These are phyloP conservation scores for Xylariaceae sp. DNA, from an alignment of 2,329 filamentous ascomycete genomes.

Conservation along the genomic window DNA sequence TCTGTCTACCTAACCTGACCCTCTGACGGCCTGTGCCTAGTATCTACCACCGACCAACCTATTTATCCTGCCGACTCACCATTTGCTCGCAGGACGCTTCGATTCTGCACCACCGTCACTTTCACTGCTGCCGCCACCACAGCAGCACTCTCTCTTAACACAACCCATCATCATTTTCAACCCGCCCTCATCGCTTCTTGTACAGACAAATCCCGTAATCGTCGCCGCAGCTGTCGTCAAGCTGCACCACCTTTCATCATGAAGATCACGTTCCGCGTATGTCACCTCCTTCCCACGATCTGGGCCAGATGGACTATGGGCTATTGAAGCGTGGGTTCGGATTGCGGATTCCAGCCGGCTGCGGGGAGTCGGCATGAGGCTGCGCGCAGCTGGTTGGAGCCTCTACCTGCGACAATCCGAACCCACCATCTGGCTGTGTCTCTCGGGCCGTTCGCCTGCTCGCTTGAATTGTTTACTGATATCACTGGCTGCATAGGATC, in stretches of 20 bases:
- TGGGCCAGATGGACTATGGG: not conserved
- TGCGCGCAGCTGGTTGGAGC: slow-evolving; percentile 18
- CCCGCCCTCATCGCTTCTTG: slow-evolving; percentile 2
- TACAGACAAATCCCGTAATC: not conserved
- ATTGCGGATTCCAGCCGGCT: slow-evolving; percentile 1
- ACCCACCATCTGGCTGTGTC: slow-evolving; percentile 7
- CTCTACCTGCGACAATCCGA: slow-evolving; percentile 15
- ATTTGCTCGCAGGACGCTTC: slow-evolving; percentile 8
- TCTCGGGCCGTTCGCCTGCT: not conserved
- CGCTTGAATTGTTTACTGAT: slow-evolving; percentile 4
- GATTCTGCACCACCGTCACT: slow-evolving; percentile 12
- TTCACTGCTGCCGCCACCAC: not conserved
- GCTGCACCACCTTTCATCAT: slow-evolving; percentile 42
- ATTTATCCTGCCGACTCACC: not conserved
- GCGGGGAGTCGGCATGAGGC: slow-evolving; percentile 18
- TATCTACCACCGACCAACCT: not conserved
- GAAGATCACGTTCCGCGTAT: slow-evolving; percentile 64
- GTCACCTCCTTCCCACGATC: slow-evolving; percentile 18
- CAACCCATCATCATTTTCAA: slow-evolving; percentile 4
- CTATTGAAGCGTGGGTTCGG: not conserved
- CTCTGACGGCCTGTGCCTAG: slow-evolving; percentile 1
- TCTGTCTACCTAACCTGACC: slow-evolving; percentile 3
- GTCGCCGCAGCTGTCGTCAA: slow-evolving; percentile 22
- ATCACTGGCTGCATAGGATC: slow-evolving; percentile 55
- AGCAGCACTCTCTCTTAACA: slow-evolving; percentile 11